These are phyloP conservation scores for Ustilago lituana DNA, from an alignment of 1,284 basidiomycete species.

Conservation along the genomic window DNA sequence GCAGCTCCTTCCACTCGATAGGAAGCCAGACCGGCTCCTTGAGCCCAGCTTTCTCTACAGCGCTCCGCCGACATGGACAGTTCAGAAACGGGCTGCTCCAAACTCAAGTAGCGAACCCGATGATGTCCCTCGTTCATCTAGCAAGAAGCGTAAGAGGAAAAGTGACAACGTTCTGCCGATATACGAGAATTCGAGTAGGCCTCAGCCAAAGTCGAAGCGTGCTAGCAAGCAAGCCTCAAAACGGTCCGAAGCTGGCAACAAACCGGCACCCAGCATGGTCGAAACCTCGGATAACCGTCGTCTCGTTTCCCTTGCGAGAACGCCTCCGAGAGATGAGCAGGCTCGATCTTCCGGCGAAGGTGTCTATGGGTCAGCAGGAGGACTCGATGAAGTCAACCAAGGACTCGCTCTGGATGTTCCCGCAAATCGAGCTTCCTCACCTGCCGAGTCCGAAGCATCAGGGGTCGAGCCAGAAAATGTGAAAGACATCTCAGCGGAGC, in stretches of 20 bases:
- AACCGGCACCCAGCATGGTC: too few species aligned
- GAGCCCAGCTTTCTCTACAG: not conserved
- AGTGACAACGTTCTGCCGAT: not conserved
- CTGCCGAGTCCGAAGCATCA: too few species aligned
- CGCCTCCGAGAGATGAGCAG: not conserved
- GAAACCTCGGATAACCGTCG: too few species aligned
- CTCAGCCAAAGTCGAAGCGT: not conserved
- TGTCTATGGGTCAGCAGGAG: not conserved
- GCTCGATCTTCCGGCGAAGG: not conserved
- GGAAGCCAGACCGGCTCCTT: not conserved
- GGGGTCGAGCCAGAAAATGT: too few species aligned
- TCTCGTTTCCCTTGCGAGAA: too few species aligned
- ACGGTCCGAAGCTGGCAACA: too few species aligned
- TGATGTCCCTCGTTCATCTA: not conserved
- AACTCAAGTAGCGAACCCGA: not conserved
- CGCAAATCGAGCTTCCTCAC: not conserved
- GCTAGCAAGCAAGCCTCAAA: not conserved
- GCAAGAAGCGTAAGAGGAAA: not conserved
- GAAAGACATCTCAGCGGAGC: not conserved
- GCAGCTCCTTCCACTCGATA: too few species aligned
- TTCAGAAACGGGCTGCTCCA: not conserved
- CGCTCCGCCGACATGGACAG: not conserved
- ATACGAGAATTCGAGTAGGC: not conserved
- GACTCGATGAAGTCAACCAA: not conserved
- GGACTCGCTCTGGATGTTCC: not conserved